Evolutionary conservation across 139 green algal genomes (phyloP).

Genomic region (Nannochloris sp.): DNA sequence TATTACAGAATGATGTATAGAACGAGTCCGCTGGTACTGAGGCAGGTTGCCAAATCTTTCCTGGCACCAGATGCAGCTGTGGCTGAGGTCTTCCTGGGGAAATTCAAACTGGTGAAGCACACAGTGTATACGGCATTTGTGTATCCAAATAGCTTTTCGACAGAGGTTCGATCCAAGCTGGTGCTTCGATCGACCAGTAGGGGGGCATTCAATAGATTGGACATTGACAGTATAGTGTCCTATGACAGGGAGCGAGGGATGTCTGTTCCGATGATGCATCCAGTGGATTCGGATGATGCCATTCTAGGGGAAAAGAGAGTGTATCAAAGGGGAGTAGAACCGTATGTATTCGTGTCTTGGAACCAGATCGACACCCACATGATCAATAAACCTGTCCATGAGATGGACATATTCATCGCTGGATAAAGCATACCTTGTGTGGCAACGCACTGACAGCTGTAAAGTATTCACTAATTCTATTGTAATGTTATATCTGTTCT

Average conservation of each 20-base stretch:
- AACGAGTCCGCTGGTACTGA: slow-evolving; percentile 50
- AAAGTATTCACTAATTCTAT: too few species aligned
- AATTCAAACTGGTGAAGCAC: slow-evolving; percentile 2
- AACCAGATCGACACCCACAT: slow-evolving; percentile 34
- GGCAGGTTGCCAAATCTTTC: slow-evolving; percentile 45
- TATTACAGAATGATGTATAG: slow-evolving; percentile 53
- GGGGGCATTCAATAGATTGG: slow-evolving; percentile 69
- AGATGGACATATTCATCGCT: slow-evolving; percentile 71
- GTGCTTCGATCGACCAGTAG: slow-evolving; percentile 46
- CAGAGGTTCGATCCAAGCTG: slow-evolving; percentile 55
- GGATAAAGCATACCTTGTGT: slow-evolving; percentile 25
- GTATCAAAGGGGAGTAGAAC: slow-evolving; percentile 46
- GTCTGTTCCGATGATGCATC: slow-evolving; percentile 13
- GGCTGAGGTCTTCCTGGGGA: neutral
- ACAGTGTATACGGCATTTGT: slow-evolving; percentile 1
- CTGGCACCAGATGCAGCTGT: neutral
- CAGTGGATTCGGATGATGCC: slow-evolving; percentile 4
- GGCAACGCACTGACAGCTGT: too few species aligned
- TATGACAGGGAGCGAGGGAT: slow-evolving; percentile 47
- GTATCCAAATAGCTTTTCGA: slow-evolving; percentile 50
- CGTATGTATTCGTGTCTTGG: slow-evolving; percentile 69
- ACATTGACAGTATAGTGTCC: slow-evolving; percentile 49
- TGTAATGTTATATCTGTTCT: too few species aligned
- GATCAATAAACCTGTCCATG: slow-evolving; percentile 56
- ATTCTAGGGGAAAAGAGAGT: slow-evolving; percentile 3